phyloP scores from a whole-genome alignment of 306 rosid species.

The Prunus dulcis region DNA sequence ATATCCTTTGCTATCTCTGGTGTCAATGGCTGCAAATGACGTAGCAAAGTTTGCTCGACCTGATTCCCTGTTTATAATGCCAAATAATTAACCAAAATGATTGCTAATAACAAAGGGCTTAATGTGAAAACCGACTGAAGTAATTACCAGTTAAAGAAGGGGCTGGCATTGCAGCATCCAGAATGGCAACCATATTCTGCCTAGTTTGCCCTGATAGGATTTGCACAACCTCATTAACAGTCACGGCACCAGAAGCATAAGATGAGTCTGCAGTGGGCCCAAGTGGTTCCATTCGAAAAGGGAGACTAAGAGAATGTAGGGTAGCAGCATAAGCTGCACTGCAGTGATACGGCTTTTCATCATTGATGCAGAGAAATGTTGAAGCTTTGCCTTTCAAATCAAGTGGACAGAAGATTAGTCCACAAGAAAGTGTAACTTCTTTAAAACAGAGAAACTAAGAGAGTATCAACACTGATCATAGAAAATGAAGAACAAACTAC shows the following conservation, averaged over 20 bases:
- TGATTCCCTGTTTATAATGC: slow-evolving; percentile 45
- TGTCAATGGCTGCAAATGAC: slow-evolving; percentile 62
- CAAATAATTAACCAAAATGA: slow-evolving; percentile 30
- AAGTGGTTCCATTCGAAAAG: slow-evolving; percentile 70
- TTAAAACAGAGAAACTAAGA: not conserved
- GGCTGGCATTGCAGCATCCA: slow-evolving; percentile 86
- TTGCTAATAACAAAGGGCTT: slow-evolving; percentile 3
- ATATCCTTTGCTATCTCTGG: slow-evolving; percentile 58
- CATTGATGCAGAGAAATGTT: slow-evolving; percentile 49
- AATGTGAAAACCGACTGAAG: slow-evolving; percentile 8
- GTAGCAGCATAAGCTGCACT: slow-evolving; percentile 85
- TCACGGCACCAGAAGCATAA: slow-evolving; percentile 62
- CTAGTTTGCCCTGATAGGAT: slow-evolving; percentile 70
- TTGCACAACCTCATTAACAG: slow-evolving; percentile 62
- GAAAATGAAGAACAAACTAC: not conserved
- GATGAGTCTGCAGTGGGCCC: slow-evolving; percentile 55
- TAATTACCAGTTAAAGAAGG: slow-evolving; percentile 65
- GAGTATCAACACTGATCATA: not conserved
- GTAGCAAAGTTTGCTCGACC: slow-evolving; percentile 39
- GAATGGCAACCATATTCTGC: slow-evolving; percentile 71
- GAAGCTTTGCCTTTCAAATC: slow-evolving; percentile 68
- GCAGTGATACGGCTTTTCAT: slow-evolving; percentile 70
- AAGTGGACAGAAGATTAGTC: slow-evolving; percentile 14
- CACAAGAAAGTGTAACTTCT: slow-evolving; percentile 7
- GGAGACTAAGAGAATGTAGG: slow-evolving; percentile 72